Percentiles rank a stretch among this genome's conserved stretches.
Conservation (phyloP, 2,329 filamentous ascomycete genomes). For the Epichloe aotearoae region DNA sequence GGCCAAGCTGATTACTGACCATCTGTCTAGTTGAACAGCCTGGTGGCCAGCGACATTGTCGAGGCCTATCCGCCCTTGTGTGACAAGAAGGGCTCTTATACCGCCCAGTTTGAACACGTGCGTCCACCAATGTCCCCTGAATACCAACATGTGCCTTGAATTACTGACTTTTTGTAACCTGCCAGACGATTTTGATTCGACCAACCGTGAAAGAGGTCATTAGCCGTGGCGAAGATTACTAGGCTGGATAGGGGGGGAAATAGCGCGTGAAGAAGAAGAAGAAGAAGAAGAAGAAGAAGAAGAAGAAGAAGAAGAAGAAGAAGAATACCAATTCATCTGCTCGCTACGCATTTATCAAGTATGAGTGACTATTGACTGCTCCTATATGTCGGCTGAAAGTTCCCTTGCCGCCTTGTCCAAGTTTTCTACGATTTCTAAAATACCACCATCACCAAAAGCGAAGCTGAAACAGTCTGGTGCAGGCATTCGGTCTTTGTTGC, state of each 20-base stretch:
- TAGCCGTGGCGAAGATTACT: slow-evolving; percentile 77
- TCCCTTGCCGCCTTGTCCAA: slow-evolving; percentile 4
- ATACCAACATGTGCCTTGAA: too few relatives aligned
- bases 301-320: slow-evolving; percentile 6
- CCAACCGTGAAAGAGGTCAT: slow-evolving; percentile 80
- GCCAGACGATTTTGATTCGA: slow-evolving; percentile 60
- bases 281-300: background rate
- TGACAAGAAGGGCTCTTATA: slow-evolving; percentile 90
- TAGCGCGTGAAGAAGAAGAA: slow-evolving; percentile 9
- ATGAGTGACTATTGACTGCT: too few relatives aligned
- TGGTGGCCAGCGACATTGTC: slow-evolving; percentile 72
- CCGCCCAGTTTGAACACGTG: slow-evolving; percentile 89
- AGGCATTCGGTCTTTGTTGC: too few relatives aligned
- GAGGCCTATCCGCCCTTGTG: slow-evolving; percentile 82
- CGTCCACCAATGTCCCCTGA: slow-evolving; percentile 24
- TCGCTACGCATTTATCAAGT: too few relatives aligned
- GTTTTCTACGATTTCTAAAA: background rate
- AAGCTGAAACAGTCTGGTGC: too few relatives aligned
- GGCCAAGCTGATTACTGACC: background rate
- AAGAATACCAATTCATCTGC: background rate
- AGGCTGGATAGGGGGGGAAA: slow-evolving; percentile 13
- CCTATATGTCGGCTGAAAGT: background rate
- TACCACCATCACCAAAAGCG: too few relatives aligned
- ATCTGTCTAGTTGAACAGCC: slow-evolving; percentile 56
- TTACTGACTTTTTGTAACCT: slow-evolving; percentile 4